These are phyloP conservation scores for Phialophora chinensis DNA, from an alignment of 2,329 filamentous ascomycete species.

Conservation along the genomic window DNA sequence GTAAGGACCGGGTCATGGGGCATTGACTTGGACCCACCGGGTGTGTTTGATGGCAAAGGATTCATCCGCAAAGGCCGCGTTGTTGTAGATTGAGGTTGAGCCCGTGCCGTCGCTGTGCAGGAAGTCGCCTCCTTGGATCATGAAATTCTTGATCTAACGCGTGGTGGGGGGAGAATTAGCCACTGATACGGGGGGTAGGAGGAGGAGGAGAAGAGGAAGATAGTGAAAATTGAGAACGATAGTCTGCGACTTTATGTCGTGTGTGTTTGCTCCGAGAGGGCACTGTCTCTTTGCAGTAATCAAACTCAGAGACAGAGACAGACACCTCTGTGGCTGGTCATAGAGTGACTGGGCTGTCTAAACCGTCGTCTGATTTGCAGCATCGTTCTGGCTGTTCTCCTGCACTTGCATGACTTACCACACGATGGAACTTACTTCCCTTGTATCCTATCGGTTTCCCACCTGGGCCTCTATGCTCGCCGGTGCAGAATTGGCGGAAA, in stretches of 20 bases:
- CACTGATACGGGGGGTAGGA: neutral
- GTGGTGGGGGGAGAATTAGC: neutral
- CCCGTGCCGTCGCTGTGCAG: slow-evolving; percentile 91
- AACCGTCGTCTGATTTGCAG: neutral
- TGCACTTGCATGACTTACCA: slow-evolving; percentile 63
- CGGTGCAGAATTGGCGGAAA: slow-evolving; percentile 96
- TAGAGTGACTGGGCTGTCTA: neutral
- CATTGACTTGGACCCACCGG: slow-evolving; percentile 41
- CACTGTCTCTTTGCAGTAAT: too few species aligned
- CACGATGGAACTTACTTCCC: slow-evolving; percentile 89
- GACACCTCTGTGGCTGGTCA: neutral
- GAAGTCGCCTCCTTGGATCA: slow-evolving; percentile 98
- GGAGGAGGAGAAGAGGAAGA: neutral
- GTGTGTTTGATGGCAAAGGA: slow-evolving; percentile 84
- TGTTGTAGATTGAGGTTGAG: slow-evolving; percentile 85
- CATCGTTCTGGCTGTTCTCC: neutral
- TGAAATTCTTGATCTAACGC: slow-evolving; percentile 85
- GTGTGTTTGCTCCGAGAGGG: neutral
- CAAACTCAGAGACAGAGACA: neutral
- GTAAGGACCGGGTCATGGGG: too few species aligned
- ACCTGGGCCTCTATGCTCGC: slow-evolving; percentile 79
- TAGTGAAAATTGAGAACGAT: neutral
- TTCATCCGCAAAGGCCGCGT: slow-evolving; percentile 84
- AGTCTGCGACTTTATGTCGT: neutral
- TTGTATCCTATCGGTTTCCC: slow-evolving; percentile 92